Base-by-base conservation (phyloP, 495 filamentous ascomycete genomes). In the Penicillium fimorum region DNA sequence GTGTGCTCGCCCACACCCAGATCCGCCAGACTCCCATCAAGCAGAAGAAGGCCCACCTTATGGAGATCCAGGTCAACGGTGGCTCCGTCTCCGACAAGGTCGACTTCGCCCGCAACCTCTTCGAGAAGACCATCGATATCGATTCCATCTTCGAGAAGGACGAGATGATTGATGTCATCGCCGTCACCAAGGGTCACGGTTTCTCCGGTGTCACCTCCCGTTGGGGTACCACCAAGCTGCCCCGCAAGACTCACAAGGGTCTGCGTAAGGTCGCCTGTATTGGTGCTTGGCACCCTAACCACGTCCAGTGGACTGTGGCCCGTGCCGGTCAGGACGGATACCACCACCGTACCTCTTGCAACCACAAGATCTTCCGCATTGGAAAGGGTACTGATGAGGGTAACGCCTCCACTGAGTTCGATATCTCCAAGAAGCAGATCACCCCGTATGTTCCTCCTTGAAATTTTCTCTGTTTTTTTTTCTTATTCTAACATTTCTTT, bases 241-340 rank as follows among this genome's bases (percentile, higher is more conserved):
- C 95, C 64, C 90, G 95, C 71, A 99, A 99, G 90, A 99, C 95
- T 63, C 95, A 99, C 87, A 99, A 99, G 87, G 95, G 95, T 92
- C 89, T 99, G 72, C 88, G 95, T 68, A 99, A 99, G 88, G 95
- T 99, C 70, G 95, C 95, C 70, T 99, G 95, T 96, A 99, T 99
- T 76, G 95, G 95, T 86, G 95, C 95, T 66, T 99, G 95, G 95
- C 95, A 99, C 87, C 95, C 95, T 72, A 91, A 88, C 78, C 95
- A 99, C 90, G 95, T 99, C 82, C 95, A 99, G 86, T 99, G 95
- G 95, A 97, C 95, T 78, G 95, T 99, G 81, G 95, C 94, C 74
- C 95, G 95, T 88, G 95, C 95, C 66, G 95, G 95, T 95, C 95
- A 99, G 83, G 85, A 87, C 79, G 95, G 95, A 84, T 99, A 99